Percentiles rank a stretch among this genome's conserved stretches.
Conservation (phyloP, 805 yeast species). For the Starmerella stellata region DNA sequence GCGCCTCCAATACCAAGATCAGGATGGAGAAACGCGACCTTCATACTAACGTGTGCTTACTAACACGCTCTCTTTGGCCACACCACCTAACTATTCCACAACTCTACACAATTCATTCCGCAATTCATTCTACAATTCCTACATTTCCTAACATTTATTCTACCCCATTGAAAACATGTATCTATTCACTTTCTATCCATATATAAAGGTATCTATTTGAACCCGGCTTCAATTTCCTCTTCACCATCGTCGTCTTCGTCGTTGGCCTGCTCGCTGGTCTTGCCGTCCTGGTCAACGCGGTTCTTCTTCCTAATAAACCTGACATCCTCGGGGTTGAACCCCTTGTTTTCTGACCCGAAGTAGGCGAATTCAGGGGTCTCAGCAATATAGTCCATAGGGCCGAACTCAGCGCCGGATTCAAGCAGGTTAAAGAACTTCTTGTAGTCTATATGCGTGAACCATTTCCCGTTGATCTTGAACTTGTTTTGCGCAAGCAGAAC, state of each 20-base stretch:
- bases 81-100: background rate
- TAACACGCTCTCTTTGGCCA: background rate
- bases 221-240: too few species aligned
- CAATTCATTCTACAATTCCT: too few species aligned
- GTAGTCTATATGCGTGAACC: constrained; percentile 85
- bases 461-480: constrained; percentile 49
- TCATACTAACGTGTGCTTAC: constrained; percentile 23
- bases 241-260: too few species aligned
- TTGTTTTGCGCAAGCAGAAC: constrained; percentile 60
- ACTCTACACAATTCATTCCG: too few species aligned
- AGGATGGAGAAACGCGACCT: constrained; percentile 79
- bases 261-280: too few species aligned
- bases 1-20: constrained; percentile 97
- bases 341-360: constrained; percentile 71
- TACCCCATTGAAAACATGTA: too few species aligned
- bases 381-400: constrained; percentile 60
- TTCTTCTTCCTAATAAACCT: constrained; percentile 21
- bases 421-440: constrained; percentile 54
- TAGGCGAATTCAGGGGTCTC: constrained; percentile 84
- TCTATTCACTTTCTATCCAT: too few species aligned
- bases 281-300: too few species aligned
- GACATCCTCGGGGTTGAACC: constrained; percentile 74
- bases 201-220: too few species aligned
- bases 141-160: too few species aligned
- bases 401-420: constrained; percentile 45